A percentile compares a stretch with the other conserved stretches of the same genome.
Evolutionary conservation across 805 yeast species (phyloP).

Genomic region (Isabelozyma pseudorhagii): DNA sequence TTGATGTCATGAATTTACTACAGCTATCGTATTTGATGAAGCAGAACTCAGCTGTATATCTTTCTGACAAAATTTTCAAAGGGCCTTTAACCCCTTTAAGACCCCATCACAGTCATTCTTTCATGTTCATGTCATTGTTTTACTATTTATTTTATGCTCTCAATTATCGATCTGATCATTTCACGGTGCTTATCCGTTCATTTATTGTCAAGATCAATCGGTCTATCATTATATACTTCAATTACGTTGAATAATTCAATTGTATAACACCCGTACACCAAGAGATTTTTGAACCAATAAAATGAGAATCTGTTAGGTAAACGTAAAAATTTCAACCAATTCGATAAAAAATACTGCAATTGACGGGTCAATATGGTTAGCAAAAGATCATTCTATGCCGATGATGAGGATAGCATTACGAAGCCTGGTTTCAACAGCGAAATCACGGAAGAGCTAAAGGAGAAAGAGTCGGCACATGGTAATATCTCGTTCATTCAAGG

Average conservation of each 20-base stretch:
- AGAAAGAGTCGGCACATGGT: constrained; percentile 37
- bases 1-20: not conserved
- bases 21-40: not conserved
- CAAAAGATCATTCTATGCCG: constrained; percentile 49
- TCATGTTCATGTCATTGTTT: not conserved
- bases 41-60: not conserved
- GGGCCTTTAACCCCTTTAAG: not conserved
- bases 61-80: not conserved
- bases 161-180: not conserved
- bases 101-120: not conserved
- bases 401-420: constrained; percentile 45
- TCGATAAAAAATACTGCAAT: not conserved
- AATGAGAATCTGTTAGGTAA: not conserved
- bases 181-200: not conserved
- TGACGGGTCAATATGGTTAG: constrained; percentile 7
- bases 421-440: constrained; percentile 47
- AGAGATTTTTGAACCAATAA: not conserved
- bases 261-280: not conserved
- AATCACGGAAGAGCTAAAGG: constrained; percentile 33
- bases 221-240: not conserved
- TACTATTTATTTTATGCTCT: not conserved
- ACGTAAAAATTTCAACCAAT: not conserved
- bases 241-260: not conserved
- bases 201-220: not conserved
- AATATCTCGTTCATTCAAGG: constrained; percentile 46